Base-by-base conservation (phyloP, 352 stramenopile genomes). In the Phytopythium montanum region DNA sequence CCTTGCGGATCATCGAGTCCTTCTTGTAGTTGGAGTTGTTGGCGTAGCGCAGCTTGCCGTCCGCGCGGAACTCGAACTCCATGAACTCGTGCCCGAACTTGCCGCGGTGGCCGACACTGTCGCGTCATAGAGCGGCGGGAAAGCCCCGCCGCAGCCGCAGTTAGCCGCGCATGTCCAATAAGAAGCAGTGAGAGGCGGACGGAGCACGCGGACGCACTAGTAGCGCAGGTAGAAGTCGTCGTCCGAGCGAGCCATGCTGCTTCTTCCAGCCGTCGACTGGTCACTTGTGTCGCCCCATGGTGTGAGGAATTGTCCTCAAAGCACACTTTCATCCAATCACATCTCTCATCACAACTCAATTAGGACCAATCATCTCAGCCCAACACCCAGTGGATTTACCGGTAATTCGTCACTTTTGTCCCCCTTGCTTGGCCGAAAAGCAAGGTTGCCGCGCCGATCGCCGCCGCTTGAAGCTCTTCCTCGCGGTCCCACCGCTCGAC, bases 1-100 rank as follows among this genome's bases (percentile, higher is more conserved):
- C 93, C 82, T 98, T 98, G 38, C 94, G 83, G 71, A 99, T 99
- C 81, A 99, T 98, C 9, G 87, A 93, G 68, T 98, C 95, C 61
- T 98, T 96, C 75, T 98, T 98, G 76, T 99, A 99, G 80, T 98
- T 98, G 42, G 92, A 98, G 75, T 98, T 98, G 79, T 99, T 99
- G 31, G 94, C 94, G 65, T 99, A 99, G 38, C 94, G 85, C 29
- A 99, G 78, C 64, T 90, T 95, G 39, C 87, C 89, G 61, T 94
- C 88, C 18, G 88, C 79, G 39, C 76, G 85, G 54, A 99, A 96
- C 70, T 99, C 95, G 65, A 99, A 99, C 79, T 99, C 96, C 91
- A 98, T 97, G 66, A 98, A 98, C 71, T 98, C 95, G 70, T 98
- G 94, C 21, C 96, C 97, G 72, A 98, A 98, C 71, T 98, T 96